Conservation (phyloP, 164 flowering plant species). For the Magnolia changhungtana region DNA sequence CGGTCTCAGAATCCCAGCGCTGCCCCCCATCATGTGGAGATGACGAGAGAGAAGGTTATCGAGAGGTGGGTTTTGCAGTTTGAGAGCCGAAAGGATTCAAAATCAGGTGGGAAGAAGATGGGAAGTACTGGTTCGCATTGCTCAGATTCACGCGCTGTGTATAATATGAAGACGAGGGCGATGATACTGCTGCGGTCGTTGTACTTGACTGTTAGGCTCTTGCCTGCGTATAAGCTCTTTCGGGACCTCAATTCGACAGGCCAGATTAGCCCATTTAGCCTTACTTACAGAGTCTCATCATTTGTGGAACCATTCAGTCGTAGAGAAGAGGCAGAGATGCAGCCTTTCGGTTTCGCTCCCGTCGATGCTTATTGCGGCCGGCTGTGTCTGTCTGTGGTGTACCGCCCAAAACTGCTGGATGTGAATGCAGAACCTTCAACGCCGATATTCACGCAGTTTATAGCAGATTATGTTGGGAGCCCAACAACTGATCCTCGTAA, state of each 20-base stretch:
- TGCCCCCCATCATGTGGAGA: slow-evolving; percentile 35
- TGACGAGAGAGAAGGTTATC: slow-evolving; percentile 54
- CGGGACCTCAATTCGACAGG: slow-evolving; percentile 67
- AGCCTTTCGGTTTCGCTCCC: slow-evolving; percentile 61
- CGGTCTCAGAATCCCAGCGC: slow-evolving; percentile 30
- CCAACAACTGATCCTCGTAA: slow-evolving; percentile 75
- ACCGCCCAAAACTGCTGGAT: slow-evolving; percentile 50
- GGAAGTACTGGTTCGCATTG: slow-evolving; percentile 35
- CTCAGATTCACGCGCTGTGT: slow-evolving; percentile 8
- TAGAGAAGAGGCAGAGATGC: slow-evolving; percentile 77
- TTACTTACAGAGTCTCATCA: slow-evolving; percentile 61
- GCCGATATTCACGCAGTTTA: slow-evolving; percentile 70
- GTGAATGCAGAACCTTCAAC: slow-evolving; percentile 52
- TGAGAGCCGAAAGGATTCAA: slow-evolving; percentile 54
- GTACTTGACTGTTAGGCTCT: slow-evolving; percentile 69
- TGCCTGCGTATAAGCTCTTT: slow-evolving; percentile 83
- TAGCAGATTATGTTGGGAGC: slow-evolving; percentile 94
- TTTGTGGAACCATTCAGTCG: slow-evolving; percentile 74
- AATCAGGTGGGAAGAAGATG: slow-evolving; percentile 42
- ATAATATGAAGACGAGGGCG: slow-evolving; percentile 29
- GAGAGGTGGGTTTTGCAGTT: slow-evolving; percentile 95
- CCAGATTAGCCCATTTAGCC: slow-evolving; percentile 46
- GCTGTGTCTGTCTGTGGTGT: slow-evolving; percentile 73
- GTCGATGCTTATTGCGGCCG: slow-evolving; percentile 77
- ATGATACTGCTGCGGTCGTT: slow-evolving; percentile 72